These are phyloP conservation scores for Fusarium sp. DNA, from an alignment of 2,329 filamentous ascomycete genomes.

Conservation along the genomic window DNA sequence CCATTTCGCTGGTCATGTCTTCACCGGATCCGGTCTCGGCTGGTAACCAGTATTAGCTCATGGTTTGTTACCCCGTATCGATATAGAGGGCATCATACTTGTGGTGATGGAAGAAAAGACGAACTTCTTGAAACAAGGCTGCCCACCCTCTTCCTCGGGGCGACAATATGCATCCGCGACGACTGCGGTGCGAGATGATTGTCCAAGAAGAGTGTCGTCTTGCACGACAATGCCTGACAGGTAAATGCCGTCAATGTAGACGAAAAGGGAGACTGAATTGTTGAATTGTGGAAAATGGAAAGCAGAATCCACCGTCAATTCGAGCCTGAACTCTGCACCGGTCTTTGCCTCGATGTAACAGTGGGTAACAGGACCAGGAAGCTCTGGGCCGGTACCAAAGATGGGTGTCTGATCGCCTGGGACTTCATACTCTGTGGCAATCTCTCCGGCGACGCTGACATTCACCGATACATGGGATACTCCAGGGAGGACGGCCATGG, in stretches of 20 bases:
- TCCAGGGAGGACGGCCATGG: neutral
- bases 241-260: slow-evolving; percentile 32
- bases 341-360: slow-evolving; percentile 44
- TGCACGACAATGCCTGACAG: no score
- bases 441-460: slow-evolving; percentile 9
- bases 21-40: neutral
- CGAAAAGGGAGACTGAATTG: accelerated
- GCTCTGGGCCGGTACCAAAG: neutral
- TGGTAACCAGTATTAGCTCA: neutral
- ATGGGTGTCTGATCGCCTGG: neutral
- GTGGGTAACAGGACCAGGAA: neutral
- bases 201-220: no score
- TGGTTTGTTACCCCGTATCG: accelerated
- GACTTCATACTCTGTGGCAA: slow-evolving; percentile 37
- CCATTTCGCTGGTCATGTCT: neutral
- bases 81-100: neutral
- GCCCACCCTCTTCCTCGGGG: neutral
- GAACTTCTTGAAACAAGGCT: neutral
- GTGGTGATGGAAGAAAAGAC: slow-evolving; percentile 27
- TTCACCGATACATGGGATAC: neutral
- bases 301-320: neutral
- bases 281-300: neutral
- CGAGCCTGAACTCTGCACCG: slow-evolving; percentile 30
- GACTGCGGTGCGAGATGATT: neutral
- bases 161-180: neutral